Conservation (phyloP, 345 rosid genomes). For the Bretschneidera sinensis region DNA sequence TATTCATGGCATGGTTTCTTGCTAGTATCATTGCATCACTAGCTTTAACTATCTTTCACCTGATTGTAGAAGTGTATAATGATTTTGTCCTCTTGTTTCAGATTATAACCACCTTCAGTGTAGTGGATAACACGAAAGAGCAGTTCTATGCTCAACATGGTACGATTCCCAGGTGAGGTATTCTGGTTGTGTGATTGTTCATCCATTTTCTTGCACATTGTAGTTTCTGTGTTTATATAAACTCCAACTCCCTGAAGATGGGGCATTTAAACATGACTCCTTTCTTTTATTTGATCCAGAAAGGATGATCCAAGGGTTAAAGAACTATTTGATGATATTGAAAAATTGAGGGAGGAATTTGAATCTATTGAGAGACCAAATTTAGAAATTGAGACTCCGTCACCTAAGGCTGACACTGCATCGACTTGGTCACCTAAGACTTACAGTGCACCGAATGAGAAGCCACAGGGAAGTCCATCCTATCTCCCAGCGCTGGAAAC, state of each 20-base stretch:
- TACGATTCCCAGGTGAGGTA: slow-evolving; percentile 50
- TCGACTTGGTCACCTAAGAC: no score
- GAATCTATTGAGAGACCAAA: slow-evolving; percentile 84
- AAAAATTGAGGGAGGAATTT: slow-evolving; percentile 62
- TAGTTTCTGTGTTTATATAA: neutral
- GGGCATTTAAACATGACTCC: neutral
- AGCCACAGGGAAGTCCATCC: slow-evolving; percentile 19
- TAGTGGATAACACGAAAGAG: slow-evolving; percentile 86
- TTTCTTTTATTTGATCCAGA: slow-evolving; percentile 37
- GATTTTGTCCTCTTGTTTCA: slow-evolving; percentile 25
- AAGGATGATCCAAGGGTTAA: slow-evolving; percentile 55
- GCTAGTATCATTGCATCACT: neutral
- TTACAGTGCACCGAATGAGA: slow-evolving; percentile 27
- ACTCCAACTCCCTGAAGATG: slow-evolving; percentile 6
- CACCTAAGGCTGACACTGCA: slow-evolving; percentile 29
- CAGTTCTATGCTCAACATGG: slow-evolving; percentile 57
- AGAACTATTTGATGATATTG: slow-evolving; percentile 75
- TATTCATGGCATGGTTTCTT: neutral
- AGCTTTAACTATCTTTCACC: neutral
- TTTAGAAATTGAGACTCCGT: slow-evolving; percentile 60
- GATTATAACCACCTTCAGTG: slow-evolving; percentile 89
- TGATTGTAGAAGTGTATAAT: neutral
- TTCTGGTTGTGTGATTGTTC: neutral
- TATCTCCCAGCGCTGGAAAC: slow-evolving; percentile 9
- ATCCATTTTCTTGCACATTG: neutral